Conservation (phyloP, 345 rosid species). For the Cardiospermum halicacabum region DNA sequence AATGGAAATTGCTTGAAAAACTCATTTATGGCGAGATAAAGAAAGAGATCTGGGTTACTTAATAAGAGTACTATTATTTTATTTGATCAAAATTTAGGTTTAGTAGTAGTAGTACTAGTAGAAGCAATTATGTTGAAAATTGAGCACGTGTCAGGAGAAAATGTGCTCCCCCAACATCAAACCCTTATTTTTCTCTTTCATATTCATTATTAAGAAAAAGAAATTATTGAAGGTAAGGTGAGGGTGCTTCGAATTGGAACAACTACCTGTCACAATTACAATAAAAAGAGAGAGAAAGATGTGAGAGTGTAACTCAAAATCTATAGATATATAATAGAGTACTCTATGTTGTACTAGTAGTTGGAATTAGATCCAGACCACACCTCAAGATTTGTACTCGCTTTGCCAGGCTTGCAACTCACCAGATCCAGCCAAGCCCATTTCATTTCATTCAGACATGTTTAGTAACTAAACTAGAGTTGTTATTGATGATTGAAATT, state of each 20-base stretch:
- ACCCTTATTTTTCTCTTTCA: not conserved
- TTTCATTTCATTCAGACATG: too few species aligned
- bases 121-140: not conserved
- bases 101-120: not conserved
- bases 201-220: not conserved
- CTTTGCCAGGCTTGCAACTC: constrained; percentile 28
- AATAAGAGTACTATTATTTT: too few species aligned
- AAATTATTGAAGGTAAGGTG: constrained; percentile 17
- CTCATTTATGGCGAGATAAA: not conserved
- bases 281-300: not conserved
- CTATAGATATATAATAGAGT: not conserved
- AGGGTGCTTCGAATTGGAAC: not conserved
- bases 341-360: not conserved
- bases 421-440: constrained; percentile 8
- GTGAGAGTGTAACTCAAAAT: too few species aligned
- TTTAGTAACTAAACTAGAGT: too few species aligned
- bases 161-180: constrained; percentile 10
- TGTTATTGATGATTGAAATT: too few species aligned
- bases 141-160: constrained; percentile 7
- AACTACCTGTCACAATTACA: not conserved
- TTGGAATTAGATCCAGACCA: constrained; percentile 22
- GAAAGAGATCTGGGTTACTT: not conserved
- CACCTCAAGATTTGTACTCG: constrained; percentile 13
- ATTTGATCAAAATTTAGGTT: too few species aligned
- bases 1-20: not conserved